Base-by-base conservation (phyloP, 2,329 filamentous ascomycete species). In the Ustulina deusta region DNA sequence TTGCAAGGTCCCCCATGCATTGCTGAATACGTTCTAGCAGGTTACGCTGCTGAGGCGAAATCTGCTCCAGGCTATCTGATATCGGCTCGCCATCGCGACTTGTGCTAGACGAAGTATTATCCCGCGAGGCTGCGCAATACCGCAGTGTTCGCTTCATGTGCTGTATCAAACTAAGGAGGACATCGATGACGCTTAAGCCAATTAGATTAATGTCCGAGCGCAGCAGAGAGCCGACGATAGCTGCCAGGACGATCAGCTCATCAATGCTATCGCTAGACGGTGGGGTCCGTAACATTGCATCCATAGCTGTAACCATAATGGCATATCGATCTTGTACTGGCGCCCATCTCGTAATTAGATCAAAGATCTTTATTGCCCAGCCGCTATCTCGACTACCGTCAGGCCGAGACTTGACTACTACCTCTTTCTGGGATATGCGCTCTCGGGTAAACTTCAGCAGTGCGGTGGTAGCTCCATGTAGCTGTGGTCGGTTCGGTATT, bases 311-410 rank as follows among this genome's bases (percentile, higher is more conserved):
- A 52, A 97, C 87, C 54, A 97, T 84, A 64, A 98, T 96, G 44
- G 95, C 89, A 81, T 97, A 98, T 61, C 96, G 91, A 76, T 97
- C 93, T 78, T 98, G 95, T 1, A 98, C 94, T 0, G 96, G 94
- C 0, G 94, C 91, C 94, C 94, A 98, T 66, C 89, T 88, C 17
- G 93, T 90, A 61, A 95, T 86, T 69, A 94, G 86, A 74, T 91
- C 89, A 78, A 97, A 93, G 58, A 98, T 85, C 65, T 90, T 91
- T 29, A 93, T 91, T 1, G 93, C 91, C 95, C 95, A 98, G 57
- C 88, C 91, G 51, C 83, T 82, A 73, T 87, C 85, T 49, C 80
- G 79, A 48, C 82, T 80, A 10, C 78, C 82, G 27, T 80, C 77
- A 13, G 80, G 71, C 63, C 85, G 78, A 27, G 80, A 78, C 44